A percentile compares a stretch with the other conserved stretches of the same genome.
Evolutionary conservation across 2,329 filamentous ascomycete genomes (phyloP).

Genomic region (Aspergillus flavus): DNA sequence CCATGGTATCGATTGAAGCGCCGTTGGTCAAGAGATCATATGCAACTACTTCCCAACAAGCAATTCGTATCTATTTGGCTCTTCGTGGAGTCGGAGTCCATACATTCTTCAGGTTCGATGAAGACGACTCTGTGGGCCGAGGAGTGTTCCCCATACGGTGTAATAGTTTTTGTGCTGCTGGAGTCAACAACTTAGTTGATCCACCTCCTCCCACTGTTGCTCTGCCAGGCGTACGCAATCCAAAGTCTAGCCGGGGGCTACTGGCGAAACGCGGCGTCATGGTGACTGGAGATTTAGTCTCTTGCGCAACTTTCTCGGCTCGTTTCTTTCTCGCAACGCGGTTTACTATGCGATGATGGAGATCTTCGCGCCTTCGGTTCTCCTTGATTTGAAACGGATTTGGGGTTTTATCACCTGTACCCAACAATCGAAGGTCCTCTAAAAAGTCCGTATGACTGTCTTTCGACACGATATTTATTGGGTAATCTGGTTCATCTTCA

Average conservation of each 20-base stretch:
- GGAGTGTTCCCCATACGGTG: slow-evolving; percentile 43
- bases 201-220: slow-evolving; percentile 20
- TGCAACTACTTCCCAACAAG: not conserved
- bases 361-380: slow-evolving; percentile 72
- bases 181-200: slow-evolving; percentile 42
- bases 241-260: slow-evolving; percentile 42
- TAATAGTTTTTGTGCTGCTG: slow-evolving; percentile 47
- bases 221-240: slow-evolving; percentile 27
- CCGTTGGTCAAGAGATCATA: not conserved
- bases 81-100: slow-evolving; percentile 43
- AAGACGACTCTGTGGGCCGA: slow-evolving; percentile 14
- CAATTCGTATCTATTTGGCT: slow-evolving; percentile 21
- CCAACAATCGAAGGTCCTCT: slow-evolving; percentile 42
- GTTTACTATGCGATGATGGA: slow-evolving; percentile 87
- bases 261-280: slow-evolving; percentile 41
- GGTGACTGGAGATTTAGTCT: slow-evolving; percentile 53
- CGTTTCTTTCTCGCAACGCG: slow-evolving; percentile 73
- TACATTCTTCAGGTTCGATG: slow-evolving; percentile 35
- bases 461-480: slow-evolving; percentile 15
- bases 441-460: slow-evolving; percentile 9
- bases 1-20: slow-evolving; percentile 3
- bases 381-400: slow-evolving; percentile 82
- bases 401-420: slow-evolving; percentile 53
- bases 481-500: slow-evolving; percentile 59
- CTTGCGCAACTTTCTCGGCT: slow-evolving; percentile 60